Conservation (phyloP, 352 stramenopile species). For the Phytopythium kandeliae region DNA sequence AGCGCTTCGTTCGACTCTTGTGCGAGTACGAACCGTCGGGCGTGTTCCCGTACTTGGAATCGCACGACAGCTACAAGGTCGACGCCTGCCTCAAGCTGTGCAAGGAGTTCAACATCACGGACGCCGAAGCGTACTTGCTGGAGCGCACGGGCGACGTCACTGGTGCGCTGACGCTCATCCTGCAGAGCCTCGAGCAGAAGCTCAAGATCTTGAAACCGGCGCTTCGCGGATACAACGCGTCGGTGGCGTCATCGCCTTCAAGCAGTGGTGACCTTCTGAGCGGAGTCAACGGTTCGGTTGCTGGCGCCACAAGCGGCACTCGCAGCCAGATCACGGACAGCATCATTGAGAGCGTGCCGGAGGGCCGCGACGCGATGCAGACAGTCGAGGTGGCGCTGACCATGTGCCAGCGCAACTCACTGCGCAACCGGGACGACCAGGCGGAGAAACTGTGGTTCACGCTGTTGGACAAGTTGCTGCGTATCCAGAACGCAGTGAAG, state of each 20-base stretch:
- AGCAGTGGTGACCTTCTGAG: conserved; percentile 27
- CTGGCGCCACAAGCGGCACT: conserved; percentile 13
- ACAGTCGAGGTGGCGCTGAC: conserved; percentile 89
- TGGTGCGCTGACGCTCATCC: conserved; percentile 89
- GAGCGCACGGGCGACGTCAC: conserved; percentile 92
- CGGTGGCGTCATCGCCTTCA: conserved; percentile 24
- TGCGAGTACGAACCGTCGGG: conserved; percentile 74
- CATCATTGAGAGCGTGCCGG: conserved; percentile 75
- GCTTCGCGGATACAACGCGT: conserved; percentile 68
- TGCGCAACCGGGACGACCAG: conserved; percentile 82
- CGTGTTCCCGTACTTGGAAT: conserved; percentile 79
- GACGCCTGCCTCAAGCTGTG: conserved; percentile 79
- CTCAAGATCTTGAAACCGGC: conserved; percentile 89
- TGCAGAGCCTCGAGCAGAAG: conserved; percentile 90
- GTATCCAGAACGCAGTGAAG: conserved; percentile 90
- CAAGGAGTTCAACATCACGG: conserved; percentile 80
- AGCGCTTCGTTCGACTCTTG: conserved; percentile 74
- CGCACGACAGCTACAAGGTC: conserved; percentile 86
- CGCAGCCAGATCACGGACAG: conserved; percentile 64
- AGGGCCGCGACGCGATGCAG: conserved; percentile 81
- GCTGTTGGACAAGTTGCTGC: conserved; percentile 90
- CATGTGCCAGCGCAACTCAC: conserved; percentile 92
- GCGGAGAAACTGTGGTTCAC: conserved; percentile 95
- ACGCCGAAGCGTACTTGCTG: conserved; percentile 89
- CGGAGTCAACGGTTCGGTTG: not conserved